Evolutionary conservation across 768 basidiomycete species (phyloP).

Genomic region (Amanita brunnescens): DNA sequence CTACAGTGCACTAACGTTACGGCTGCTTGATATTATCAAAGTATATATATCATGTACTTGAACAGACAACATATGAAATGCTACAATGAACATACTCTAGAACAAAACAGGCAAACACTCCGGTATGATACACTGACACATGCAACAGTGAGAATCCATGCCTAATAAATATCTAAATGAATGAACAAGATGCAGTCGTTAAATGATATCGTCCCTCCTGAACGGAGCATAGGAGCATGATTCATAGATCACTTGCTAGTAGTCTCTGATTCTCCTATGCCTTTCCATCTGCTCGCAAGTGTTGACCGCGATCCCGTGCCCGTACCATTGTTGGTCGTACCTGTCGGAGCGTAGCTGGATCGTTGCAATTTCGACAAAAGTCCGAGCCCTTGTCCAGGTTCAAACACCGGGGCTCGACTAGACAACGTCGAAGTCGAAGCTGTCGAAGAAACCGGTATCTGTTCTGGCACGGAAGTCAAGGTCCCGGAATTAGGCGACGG

Average conservation of each 20-base stretch:
- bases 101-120: background rate
- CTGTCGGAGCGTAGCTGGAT: background rate
- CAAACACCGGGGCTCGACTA: constrained; percentile 44
- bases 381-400: constrained; percentile 23
- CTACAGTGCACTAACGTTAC: background rate
- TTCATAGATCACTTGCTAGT: background rate
- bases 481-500: background rate
- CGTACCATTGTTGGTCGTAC: background rate
- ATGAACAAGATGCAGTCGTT: background rate
- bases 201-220: background rate
- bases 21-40: too few relatives aligned
- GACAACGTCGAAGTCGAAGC: constrained; percentile 30
- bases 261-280: background rate
- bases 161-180: background rate
- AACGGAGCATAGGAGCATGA: too few relatives aligned
- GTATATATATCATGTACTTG: background rate
- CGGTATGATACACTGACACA: background rate
- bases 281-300: background rate
- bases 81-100: background rate
- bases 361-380: constrained; percentile 1
- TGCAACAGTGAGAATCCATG: background rate
- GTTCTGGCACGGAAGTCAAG: constrained; percentile 4
- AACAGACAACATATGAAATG: background rate
- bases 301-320: background rate
- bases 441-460: background rate